Conservation (phyloP, 2,329 filamentous ascomycete species). For the Davidsoniella eucalypti region DNA sequence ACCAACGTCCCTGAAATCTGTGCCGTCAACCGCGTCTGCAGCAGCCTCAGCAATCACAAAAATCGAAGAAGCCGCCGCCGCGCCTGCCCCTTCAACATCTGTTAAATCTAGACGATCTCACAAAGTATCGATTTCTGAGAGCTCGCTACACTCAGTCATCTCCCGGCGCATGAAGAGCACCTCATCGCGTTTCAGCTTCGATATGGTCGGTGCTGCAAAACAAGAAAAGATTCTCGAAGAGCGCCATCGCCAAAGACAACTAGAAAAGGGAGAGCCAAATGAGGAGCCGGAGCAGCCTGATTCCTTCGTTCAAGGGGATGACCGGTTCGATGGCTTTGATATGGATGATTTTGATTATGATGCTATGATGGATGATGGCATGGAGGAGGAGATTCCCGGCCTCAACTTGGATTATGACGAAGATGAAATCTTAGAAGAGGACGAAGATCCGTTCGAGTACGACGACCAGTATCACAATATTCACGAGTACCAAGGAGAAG, state of each 20-base stretch:
- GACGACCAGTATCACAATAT: constrained; percentile 17
- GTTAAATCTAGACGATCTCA: constrained; percentile 28
- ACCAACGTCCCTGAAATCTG: constrained; percentile 6
- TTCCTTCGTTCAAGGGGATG: constrained; percentile 24
- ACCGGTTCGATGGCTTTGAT: constrained; percentile 35
- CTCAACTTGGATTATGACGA: constrained; percentile 32
- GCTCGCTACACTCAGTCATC: constrained; percentile 32
- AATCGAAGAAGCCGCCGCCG: neutral
- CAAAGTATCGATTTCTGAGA: constrained; percentile 34
- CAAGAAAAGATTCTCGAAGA: constrained; percentile 57
- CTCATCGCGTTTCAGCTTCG: constrained; percentile 67
- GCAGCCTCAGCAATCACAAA: neutral
- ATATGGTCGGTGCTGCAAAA: constrained; percentile 55
- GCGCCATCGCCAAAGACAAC: constrained; percentile 49
- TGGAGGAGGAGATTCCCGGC: constrained; percentile 50
- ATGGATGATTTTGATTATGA: constrained; percentile 49
- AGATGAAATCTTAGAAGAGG: constrained; percentile 23
- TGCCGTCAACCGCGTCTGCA: constrained; percentile 3
- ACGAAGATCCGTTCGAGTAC: constrained; percentile 19
- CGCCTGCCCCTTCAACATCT: constrained; percentile 4
- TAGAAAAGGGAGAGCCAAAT: constrained; percentile 37
- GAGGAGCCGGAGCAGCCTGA: constrained; percentile 20
- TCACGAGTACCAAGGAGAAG: constrained; percentile 16
- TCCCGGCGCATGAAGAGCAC: constrained; percentile 58
- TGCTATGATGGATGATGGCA: constrained; percentile 48